A percentile compares a stretch with the other conserved stretches of the same genome.
Conservation (phyloP, 306 rosid genomes). For the Rubus parviflorus region DNA sequence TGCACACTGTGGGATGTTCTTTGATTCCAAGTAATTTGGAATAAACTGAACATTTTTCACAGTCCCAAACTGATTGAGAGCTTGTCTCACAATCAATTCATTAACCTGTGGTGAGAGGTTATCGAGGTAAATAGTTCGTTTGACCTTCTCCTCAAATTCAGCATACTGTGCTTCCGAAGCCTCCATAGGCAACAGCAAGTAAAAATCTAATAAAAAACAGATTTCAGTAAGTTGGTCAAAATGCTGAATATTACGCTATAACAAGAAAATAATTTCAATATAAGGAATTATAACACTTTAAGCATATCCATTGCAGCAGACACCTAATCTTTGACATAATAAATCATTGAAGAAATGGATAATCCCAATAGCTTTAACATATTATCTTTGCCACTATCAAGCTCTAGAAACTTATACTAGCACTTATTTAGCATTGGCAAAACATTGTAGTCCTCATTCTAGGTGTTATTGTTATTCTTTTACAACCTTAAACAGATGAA, state of each 20-base stretch:
- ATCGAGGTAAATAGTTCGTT: constrained; percentile 67
- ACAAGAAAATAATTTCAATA: neutral
- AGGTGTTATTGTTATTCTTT: neutral
- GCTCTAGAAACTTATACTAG: neutral
- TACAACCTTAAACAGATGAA: neutral
- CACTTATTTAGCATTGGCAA: neutral
- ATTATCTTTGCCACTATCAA: neutral
- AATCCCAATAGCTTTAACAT: neutral
- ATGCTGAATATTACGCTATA: neutral
- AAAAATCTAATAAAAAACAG: constrained; percentile 35
- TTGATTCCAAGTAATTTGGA: constrained; percentile 60
- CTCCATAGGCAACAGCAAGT: constrained; percentile 39
- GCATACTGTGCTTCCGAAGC: constrained; percentile 38
- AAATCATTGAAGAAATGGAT: neutral
- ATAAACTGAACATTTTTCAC: constrained; percentile 64
- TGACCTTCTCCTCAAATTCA: constrained; percentile 63
- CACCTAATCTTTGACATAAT: neutral
- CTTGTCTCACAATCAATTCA: constrained; percentile 64
- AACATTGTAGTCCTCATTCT: neutral
- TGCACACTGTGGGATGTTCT: constrained; percentile 51
- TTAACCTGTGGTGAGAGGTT: constrained; percentile 77
- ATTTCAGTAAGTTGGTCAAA: neutral
- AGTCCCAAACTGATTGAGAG: constrained; percentile 69
- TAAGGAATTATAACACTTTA: neutral
- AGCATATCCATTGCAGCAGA: neutral